Base-by-base conservation (phyloP, 2,329 filamentous ascomycete genomes). In the Lachnellula subtilissima region DNA sequence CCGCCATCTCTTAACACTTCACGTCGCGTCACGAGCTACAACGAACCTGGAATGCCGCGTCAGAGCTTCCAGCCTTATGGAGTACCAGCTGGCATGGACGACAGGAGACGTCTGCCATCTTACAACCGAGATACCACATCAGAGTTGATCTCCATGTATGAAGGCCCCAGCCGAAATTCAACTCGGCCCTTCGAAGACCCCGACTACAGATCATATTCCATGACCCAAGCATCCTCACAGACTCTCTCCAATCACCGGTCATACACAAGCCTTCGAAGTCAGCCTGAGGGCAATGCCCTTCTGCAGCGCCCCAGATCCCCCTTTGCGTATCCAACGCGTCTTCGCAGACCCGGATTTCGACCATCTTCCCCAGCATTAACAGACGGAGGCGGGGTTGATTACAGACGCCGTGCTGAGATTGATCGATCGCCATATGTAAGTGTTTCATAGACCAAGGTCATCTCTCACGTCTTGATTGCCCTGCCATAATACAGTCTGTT, bases 291-390 rank as follows among this genome's bases (percentile, higher is more conserved):
- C 22, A 66, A 65, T 46, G 55, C 46, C 11, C 67, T 71, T 32
- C 63, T 77, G 50, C 79, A 81, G 61, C 74, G 80, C n/a, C 78
- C 81, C 48, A 75, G 80, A 32, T 84, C 82, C 22, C 81, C 82
- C 1, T 84, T 80, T 58, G 79, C 79, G 22, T 84, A 84, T 56
- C 81, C 81, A 25, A 78, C 80, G 47, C 77, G 81, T 17, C 69
- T 84, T 36, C 82, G 76, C 64, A 76, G 81, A 19, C 80, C 79
- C 17, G 79, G 79, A 2, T 69, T 70, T 52, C 67, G 67, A 3
- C 68, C 68, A 42, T 68, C 65, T 15, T 70, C 68, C 12, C 69
- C 69, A 48, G 67, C 66, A 35, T 57, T 70, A 37, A 68, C 66
- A 11, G 66, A 69, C 61, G 67, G 65, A n/a, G 67, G 67, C n/a